phyloP scores from a whole-genome alignment of 148 eudicot genomes.

The Euryodendron excelsum region DNA sequence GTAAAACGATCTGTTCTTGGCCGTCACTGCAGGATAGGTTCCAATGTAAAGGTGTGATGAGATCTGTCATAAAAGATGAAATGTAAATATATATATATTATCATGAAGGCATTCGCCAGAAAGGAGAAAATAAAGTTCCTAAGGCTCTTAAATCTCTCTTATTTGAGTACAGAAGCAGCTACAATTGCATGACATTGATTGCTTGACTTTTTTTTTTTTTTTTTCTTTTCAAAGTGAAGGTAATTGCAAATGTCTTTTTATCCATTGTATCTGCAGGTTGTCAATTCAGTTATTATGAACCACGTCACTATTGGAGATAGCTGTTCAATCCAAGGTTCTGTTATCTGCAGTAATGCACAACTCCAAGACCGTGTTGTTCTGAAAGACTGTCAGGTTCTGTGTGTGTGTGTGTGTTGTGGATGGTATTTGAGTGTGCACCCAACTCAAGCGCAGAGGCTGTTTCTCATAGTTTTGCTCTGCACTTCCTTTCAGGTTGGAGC shows the following conservation, averaged over 20 bases:
- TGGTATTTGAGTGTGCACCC: too few species aligned
- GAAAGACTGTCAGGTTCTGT: constrained; percentile 90
- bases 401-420: too few species aligned
- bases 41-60: constrained; percentile 80
- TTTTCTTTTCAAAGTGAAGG: too few species aligned
- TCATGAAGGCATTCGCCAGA: neutral
- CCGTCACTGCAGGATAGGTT: constrained; percentile 93
- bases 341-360: constrained; percentile 88
- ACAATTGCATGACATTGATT: neutral
- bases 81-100: too few species aligned
- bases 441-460: too few species aligned
- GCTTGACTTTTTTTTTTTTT: neutral
- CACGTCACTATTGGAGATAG: constrained; percentile 87
- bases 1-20: constrained; percentile 94
- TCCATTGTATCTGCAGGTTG: constrained; percentile 52
- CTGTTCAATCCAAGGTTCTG: constrained; percentile 94
- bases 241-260: neutral
- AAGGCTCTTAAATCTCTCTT: too few species aligned
- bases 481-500: constrained; percentile 70
- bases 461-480: neutral
- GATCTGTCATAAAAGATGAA: neutral
- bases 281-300: constrained; percentile 84
- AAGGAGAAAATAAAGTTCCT: too few species aligned
- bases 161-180: too few species aligned
- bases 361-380: constrained; percentile 80